These are phyloP conservation scores for Ceratocystis smalleyi DNA, from an alignment of 2,329 filamentous ascomycete species.

Conservation along the genomic window DNA sequence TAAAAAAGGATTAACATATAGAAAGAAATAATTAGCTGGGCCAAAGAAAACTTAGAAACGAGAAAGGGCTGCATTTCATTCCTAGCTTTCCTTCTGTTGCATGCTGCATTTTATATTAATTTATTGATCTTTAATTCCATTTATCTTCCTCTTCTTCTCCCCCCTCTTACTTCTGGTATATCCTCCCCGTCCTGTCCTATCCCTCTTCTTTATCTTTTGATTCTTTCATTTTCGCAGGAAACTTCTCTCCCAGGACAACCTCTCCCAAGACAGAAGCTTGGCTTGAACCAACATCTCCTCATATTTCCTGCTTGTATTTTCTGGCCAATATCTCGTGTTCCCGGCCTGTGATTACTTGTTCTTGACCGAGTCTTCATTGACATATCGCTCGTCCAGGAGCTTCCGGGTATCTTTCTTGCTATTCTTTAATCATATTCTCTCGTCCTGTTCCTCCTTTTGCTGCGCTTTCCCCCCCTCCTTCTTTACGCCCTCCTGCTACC, in stretches of 20 bases:
- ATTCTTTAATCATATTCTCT: background rate
- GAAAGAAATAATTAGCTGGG: background rate
- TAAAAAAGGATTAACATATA: background rate
- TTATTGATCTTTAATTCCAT: background rate
- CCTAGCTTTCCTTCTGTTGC: background rate
- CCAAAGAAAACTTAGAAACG: background rate
- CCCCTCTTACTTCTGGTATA: background rate
- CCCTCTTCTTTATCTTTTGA: background rate
- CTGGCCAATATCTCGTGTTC: background rate
- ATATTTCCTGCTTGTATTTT: too few relatives aligned
- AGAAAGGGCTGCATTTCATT: background rate
- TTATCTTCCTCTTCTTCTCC: background rate
- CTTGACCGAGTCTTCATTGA: background rate
- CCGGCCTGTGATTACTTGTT: background rate
- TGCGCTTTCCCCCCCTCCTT: background rate
- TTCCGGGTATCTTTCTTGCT: background rate
- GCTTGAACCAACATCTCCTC: too few relatives aligned
- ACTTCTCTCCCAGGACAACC: too few relatives aligned
- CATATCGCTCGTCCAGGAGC: background rate
- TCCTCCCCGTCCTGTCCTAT: background rate
- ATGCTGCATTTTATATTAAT: background rate
- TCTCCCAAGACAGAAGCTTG: too few relatives aligned
- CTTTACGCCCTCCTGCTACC: background rate
- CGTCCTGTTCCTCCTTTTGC: background rate
- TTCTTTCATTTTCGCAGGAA: too few relatives aligned